A percentile compares a stretch with the other conserved stretches of the same genome.
phyloP scores from a whole-genome alignment of 208 protist species.

The Acanthamoeba royreba region DNA sequence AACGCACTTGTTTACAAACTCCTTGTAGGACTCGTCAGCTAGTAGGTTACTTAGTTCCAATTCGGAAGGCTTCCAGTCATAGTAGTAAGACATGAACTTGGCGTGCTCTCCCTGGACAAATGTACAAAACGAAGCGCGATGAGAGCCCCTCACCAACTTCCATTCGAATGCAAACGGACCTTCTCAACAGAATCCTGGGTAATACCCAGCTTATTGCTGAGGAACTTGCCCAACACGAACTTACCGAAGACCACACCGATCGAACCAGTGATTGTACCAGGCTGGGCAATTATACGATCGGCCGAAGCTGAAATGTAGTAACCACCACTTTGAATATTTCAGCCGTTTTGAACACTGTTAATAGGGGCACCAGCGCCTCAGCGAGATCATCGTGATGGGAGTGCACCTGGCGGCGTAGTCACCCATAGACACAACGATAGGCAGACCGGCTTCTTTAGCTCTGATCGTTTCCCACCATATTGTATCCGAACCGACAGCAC shows the following conservation, averaged over 20 bases:
- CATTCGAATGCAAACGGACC: neutral
- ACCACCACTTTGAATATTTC: conserved; percentile 26
- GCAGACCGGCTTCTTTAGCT: neutral
- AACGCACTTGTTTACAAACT: neutral
- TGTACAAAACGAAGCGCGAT: no score
- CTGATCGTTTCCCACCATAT: conserved; percentile 31
- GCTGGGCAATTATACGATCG: neutral
- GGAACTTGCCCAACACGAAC: neutral
- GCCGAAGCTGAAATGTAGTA: conserved; percentile 8
- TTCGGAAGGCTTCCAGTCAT: neutral
- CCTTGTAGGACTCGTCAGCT: neutral
- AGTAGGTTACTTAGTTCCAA: neutral
- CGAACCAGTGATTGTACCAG: conserved; percentile 14
- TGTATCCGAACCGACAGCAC: neutral
- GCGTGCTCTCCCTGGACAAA: neutral
- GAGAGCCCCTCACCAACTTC: no score
- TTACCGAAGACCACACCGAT: conserved; percentile 3
- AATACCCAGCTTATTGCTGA: neutral
- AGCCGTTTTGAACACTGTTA: no score
- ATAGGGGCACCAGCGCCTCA: no score
- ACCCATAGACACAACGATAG: conserved; percentile 32
- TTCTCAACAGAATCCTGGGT: conserved; percentile 15
- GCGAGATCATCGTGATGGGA: no score
- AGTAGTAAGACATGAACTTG: neutral
- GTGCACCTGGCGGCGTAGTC: neutral